Percentiles rank a stretch among this genome's conserved stretches.
phyloP scores from a whole-genome alignment of 495 filamentous ascomycete species.

The Aspergillus campestris region DNA sequence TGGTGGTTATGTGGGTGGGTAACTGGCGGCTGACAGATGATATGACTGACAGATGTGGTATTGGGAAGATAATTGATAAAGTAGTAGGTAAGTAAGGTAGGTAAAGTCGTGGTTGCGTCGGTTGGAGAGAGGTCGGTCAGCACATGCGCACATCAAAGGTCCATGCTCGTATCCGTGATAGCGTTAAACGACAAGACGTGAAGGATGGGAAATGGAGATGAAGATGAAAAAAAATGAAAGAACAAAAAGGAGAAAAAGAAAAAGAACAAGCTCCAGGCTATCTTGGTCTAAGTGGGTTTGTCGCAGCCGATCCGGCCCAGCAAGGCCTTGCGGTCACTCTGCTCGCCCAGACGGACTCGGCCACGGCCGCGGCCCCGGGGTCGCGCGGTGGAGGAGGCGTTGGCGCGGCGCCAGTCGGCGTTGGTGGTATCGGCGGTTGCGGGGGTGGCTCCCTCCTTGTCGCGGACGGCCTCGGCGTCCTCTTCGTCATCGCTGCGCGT shows the following conservation, averaged over 20 bases:
- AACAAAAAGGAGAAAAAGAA: slow-evolving; percentile 1
- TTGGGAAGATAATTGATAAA: no score
- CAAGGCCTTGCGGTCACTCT: slow-evolving; percentile 65
- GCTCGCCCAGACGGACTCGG: slow-evolving; percentile 53
- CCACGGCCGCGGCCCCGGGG: slow-evolving; percentile 29
- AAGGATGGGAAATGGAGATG: slow-evolving; percentile 1
- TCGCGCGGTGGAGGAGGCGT: slow-evolving; percentile 24
- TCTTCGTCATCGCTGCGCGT: slow-evolving; percentile 76
- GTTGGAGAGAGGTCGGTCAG: neutral
- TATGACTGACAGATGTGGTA: no score
- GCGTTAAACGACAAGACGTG: slow-evolving; percentile 5
- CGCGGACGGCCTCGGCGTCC: slow-evolving; percentile 49
- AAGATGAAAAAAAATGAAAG: neutral
- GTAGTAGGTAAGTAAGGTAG: no score
- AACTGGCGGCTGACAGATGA: no score
- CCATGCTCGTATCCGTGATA: slow-evolving; percentile 9
- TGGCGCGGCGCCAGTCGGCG: slow-evolving; percentile 38
- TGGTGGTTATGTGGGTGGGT: no score
- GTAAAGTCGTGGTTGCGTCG: neutral
- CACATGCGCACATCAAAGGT: slow-evolving; percentile 7
- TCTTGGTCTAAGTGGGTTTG: slow-evolving; percentile 37
- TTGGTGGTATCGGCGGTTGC: slow-evolving; percentile 23
- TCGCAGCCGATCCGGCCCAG: slow-evolving; percentile 68
- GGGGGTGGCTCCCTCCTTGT: slow-evolving; percentile 19
- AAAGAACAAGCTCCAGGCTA: neutral